These are phyloP conservation scores for Bassia scoparia DNA, from an alignment of 148 eudicot species.

Conservation along the genomic window DNA sequence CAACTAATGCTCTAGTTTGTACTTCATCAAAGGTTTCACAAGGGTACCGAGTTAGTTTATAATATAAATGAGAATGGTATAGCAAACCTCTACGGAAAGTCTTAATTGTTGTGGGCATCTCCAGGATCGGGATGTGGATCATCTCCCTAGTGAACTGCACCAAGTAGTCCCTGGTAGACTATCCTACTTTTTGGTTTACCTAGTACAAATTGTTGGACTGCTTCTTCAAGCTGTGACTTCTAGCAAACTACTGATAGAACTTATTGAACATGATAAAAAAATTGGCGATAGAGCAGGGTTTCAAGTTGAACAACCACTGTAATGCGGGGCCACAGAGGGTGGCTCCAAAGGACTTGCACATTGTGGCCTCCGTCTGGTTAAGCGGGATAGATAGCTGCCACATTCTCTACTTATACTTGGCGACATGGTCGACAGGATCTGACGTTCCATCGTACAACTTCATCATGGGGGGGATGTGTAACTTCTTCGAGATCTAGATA, in stretches of 20 bases:
- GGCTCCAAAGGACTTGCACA: background rate
- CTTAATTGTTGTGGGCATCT: background rate
- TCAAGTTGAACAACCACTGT: background rate
- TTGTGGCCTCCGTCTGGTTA: background rate
- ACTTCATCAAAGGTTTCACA: too few relatives aligned
- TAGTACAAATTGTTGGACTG: too few relatives aligned
- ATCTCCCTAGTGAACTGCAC: too few relatives aligned
- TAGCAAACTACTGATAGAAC: background rate
- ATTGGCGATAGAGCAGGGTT: background rate
- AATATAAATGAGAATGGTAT: too few relatives aligned
- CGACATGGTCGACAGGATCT: background rate
- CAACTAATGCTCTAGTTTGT: background rate
- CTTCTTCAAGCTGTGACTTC: background rate
- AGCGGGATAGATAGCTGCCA: background rate
- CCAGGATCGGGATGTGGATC: background rate
- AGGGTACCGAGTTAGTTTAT: background rate
- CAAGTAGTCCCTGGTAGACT: background rate
- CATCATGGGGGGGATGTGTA: background rate
- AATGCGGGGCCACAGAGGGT: background rate
- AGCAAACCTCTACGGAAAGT: background rate
- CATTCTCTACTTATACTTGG: background rate
- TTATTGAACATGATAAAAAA: background rate
- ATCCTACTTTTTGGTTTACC: too few relatives aligned
- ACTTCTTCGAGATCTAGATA: background rate
- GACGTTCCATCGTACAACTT: too few relatives aligned